Conservation (phyloP, 768 basidiomycete species). For the Ephemerocybe angulata region DNA sequence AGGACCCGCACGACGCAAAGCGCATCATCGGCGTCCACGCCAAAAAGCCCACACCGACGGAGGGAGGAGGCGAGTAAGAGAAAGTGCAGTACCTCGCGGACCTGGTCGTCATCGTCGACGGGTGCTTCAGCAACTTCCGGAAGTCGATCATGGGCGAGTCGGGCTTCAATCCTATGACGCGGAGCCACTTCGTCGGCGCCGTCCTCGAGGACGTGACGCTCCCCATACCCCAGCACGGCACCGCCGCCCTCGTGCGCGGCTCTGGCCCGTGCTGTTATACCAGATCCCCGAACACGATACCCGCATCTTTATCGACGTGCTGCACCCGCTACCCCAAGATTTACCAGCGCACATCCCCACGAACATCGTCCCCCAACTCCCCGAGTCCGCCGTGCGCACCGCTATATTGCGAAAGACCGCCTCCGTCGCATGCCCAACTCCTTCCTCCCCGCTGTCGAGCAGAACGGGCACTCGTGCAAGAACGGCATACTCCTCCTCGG, state of each 20-base stretch:
- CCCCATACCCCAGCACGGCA: constrained; percentile 77
- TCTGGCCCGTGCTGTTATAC: constrained; percentile 91
- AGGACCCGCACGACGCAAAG: constrained; percentile 39
- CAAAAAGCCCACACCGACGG: constrained; percentile 43
- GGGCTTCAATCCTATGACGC: constrained; percentile 49
- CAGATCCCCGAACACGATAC: constrained; percentile 89
- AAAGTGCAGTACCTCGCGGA: constrained; percentile 62
- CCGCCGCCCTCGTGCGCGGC: constrained; percentile 75
- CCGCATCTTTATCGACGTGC: constrained; percentile 90
- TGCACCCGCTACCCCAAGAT: constrained; percentile 73
- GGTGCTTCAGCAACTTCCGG: constrained; percentile 93
- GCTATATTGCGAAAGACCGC: constrained; percentile 78
- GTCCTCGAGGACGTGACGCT: constrained; percentile 73
- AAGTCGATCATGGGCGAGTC: constrained; percentile 54
- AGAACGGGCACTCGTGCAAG: constrained; percentile 48
- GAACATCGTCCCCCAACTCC: constrained; percentile 79
- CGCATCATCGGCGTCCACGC: constrained; percentile 67
- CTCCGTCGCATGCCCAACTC: constrained; percentile 94
- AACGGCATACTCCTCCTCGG: constrained; percentile 83
- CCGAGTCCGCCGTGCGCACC: constrained; percentile 60
- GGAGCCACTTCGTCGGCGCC: constrained; percentile 81
- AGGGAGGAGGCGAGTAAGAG: constrained; percentile 17
- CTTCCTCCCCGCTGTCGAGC: constrained; percentile 78
- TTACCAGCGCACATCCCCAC: constrained; percentile 62
- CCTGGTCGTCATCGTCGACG: constrained; percentile 87